phyloP scores from a whole-genome alignment of 192 early-diverging fungal genomes.

The Gryganskiella cystojenkinii region DNA sequence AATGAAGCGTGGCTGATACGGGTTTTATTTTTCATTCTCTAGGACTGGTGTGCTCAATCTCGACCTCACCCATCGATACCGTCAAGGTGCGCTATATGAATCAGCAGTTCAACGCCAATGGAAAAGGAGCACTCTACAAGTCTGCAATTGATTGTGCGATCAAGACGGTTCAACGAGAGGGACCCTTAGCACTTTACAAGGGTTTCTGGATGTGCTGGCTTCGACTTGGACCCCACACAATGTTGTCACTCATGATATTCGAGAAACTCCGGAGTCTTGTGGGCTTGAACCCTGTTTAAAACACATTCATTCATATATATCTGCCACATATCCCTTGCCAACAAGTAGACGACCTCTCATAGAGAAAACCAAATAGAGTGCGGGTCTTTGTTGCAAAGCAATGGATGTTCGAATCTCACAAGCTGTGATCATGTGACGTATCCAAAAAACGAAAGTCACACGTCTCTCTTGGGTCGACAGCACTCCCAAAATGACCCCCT shows the following conservation, averaged over 20 bases:
- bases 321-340: no score
- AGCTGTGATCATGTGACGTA: no score
- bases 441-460: no score
- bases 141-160: slow-evolving; percentile 43
- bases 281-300: slow-evolving; percentile 51
- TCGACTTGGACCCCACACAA: slow-evolving; percentile 65
- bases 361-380: no score
- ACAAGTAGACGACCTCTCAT: no score
- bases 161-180: slow-evolving; percentile 55
- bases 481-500: no score
- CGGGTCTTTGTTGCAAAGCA: no score
- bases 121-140: slow-evolving; percentile 30
- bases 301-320: no score
- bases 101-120: slow-evolving; percentile 44
- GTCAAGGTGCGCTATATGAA: slow-evolving; percentile 56
- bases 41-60: slow-evolving; percentile 48
- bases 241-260: slow-evolving; percentile 60
- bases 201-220: slow-evolving; percentile 64
- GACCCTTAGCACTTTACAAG: slow-evolving; percentile 57
- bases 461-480: no score
- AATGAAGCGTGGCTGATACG: no score
- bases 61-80: slow-evolving; percentile 50
- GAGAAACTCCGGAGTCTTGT: slow-evolving; percentile 54
- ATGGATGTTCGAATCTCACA: no score
- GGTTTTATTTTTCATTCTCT: not conserved